These are phyloP conservation scores for Pleurotus sapidus DNA, from an alignment of 768 basidiomycete species.

Conservation along the genomic window DNA sequence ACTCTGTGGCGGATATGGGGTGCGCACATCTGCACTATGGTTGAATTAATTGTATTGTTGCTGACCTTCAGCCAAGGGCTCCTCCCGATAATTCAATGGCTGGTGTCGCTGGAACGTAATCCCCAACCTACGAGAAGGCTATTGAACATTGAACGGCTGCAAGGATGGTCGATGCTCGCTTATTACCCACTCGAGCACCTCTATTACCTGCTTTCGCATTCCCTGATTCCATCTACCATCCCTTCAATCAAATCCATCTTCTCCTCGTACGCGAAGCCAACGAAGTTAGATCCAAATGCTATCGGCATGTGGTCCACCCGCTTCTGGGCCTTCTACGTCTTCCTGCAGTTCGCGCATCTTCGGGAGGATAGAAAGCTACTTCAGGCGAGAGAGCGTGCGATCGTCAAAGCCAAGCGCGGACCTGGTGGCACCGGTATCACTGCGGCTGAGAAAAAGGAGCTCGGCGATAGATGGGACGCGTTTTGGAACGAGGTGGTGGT, in stretches of 20 bases:
- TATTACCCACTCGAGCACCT: constrained; percentile 83
- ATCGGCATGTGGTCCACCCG: constrained; percentile 73
- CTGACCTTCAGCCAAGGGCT: constrained; percentile 44
- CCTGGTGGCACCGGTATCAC: constrained; percentile 43
- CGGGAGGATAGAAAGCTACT: constrained; percentile 65
- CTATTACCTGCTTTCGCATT: constrained; percentile 60
- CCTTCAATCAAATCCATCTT: constrained; percentile 42
- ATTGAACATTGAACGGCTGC: constrained; percentile 75
- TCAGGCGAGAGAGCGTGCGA: constrained; percentile 46
- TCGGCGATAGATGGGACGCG: constrained; percentile 59
- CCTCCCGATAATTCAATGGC: constrained; percentile 79
- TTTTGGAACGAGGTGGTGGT: constrained; percentile 70
- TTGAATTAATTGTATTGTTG: background rate
- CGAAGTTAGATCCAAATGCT: constrained; percentile 41
- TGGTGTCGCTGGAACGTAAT: constrained; percentile 69
- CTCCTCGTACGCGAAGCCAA: constrained; percentile 35
- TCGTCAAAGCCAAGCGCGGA: constrained; percentile 41
- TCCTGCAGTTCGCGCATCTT: constrained; percentile 75
- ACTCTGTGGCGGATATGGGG: constrained; percentile 82
- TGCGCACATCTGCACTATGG: constrained; percentile 26
- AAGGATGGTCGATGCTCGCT: constrained; percentile 75
- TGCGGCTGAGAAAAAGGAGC: constrained; percentile 51
- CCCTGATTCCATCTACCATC: constrained; percentile 56
- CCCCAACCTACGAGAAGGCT: constrained; percentile 69
- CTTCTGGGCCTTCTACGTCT: constrained; percentile 78